Evolutionary conservation across 2,329 filamentous ascomycete species (phyloP), one percentile per base, ranked within the genome.

Genomic region (Knoxdaviesia proteae): DNA sequence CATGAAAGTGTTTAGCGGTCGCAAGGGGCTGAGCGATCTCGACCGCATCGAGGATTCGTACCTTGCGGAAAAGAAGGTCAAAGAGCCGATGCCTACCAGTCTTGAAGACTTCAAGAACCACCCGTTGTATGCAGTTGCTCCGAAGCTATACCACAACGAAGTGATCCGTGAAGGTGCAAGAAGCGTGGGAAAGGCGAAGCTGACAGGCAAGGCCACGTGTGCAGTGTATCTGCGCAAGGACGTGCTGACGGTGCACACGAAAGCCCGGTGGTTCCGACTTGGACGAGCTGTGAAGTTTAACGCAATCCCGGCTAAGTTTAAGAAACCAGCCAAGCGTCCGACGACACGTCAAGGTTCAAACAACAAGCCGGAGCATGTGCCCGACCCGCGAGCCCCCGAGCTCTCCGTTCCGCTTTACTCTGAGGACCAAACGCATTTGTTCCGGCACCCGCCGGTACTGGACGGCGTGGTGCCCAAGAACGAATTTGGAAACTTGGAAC

Each of bases 401-500:
- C 62, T 56, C 1, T 71, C 69, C 3, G 72, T 64, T 1, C 74
- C 75, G 1, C 58, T 79, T 1, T 81, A 72, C 52, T 74, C 65
- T 0, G 54, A 65, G 11, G 68, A 74, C 6, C 76, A 84, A 53
- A 84, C 88, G 0, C 71, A 80, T 9, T 47, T 77, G 0, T 96
- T 93, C 57, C 60, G 71, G 8, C 73, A 88, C 0, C 80, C 84
- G 1, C 78, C 84, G 0, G 77, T 96, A 1, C 64, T 81, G 4
- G 61, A 76, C 42, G 87, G 86, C 0, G 65, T 67, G 8, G 70
- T 96, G 1, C 88, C 90, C 0, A 88, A 84, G 60, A 98, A 98
- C 54, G 77, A 80, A 11, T 98, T 84, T 57, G 86, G 86, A 7
- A 98, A 98, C 53, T 78, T 96, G 46, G 90, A 96, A 53, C 71